Base-by-base conservation (phyloP, 2,329 filamentous ascomycete species). In the Xylariaceae sp. region DNA sequence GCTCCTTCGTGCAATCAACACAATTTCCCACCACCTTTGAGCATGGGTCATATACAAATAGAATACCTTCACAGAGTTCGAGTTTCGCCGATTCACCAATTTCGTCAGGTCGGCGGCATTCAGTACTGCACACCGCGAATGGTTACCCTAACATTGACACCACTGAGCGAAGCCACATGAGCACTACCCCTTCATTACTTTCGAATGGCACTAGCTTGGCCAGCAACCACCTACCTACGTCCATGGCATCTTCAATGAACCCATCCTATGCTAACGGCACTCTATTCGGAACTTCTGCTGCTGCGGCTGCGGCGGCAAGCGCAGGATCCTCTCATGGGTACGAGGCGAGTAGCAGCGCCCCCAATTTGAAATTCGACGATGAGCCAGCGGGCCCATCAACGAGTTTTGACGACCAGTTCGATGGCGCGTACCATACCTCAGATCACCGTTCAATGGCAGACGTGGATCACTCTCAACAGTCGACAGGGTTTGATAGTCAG, bases 271-370 rank as follows among this genome's bases (percentile, higher is more conserved):
- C 43, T 6, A 48, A 44, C 11, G 45, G 44, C 9, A 26, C 39
- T 2, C 37, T 48, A n/a, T 54, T 51, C 16, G 36, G 42, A 12
- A 4, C 43, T 16, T 47, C 51, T n/a, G 44, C 45, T 19, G 17
- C 42, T 9, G 32, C 36, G 17, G 15, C 45, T n/a, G 16, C 34
- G 6, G 24, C 22, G 11, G 22, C 22, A 6, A 26, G 22, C 11
- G 6, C 22, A 11, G 22, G 22, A 6, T 26, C 22, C 11, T 26
- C 22, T 26, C 22, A 26, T 11, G 22, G 22, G 6, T 26, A 26
- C 22, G 22, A 26, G 22, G 22, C 11, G 6, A 26, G 11, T 26
- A 26, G 11, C 22, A 6, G 11, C 22, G 6, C 6, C 6, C 22
- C 22, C 6, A 26, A 11, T 11, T 26, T 26, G 22, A 26, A 26